Conservation (phyloP, 2,329 filamentous ascomycete species). For the Leptoxyphium fumago region DNA sequence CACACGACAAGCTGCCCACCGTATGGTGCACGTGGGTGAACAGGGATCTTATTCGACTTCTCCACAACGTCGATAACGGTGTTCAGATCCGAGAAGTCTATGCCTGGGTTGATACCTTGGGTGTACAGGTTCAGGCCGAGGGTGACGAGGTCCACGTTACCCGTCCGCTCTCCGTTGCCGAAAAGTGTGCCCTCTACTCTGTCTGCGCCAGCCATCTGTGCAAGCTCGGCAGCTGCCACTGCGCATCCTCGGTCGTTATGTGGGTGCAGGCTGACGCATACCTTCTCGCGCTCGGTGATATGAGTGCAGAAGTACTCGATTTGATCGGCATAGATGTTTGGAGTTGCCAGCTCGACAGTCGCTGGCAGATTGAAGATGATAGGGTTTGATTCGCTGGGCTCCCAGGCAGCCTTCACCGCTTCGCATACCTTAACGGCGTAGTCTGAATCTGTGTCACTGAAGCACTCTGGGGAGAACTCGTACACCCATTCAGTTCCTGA, state of each 20-base stretch:
- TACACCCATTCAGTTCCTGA: slow-evolving; percentile 56
- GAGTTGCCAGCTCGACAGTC: slow-evolving; percentile 87
- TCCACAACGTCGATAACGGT: slow-evolving; percentile 80
- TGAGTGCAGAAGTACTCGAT: slow-evolving; percentile 89
- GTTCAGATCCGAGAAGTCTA: slow-evolving; percentile 86
- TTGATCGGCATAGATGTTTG: slow-evolving; percentile 91
- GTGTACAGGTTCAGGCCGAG: slow-evolving; percentile 89
- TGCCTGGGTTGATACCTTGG: slow-evolving; percentile 67
- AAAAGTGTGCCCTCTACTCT: slow-evolving; percentile 89
- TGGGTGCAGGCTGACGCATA: slow-evolving; percentile 79
- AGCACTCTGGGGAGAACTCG: slow-evolving; percentile 75
- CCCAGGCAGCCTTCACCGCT: slow-evolving; percentile 90
- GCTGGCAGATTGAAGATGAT: slow-evolving; percentile 95
- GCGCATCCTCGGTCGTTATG: slow-evolving; percentile 92
- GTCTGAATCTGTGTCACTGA: slow-evolving; percentile 78
- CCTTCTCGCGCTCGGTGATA: slow-evolving; percentile 71
- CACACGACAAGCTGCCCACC: slow-evolving; percentile 83
- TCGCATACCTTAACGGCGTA: slow-evolving; percentile 75
- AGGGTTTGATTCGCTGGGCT: slow-evolving; percentile 57
- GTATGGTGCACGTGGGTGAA: slow-evolving; percentile 81
- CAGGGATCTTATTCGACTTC: slow-evolving; percentile 84
- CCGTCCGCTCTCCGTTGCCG: slow-evolving; percentile 88
- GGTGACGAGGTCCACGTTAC: slow-evolving; percentile 89
- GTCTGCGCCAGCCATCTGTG: slow-evolving; percentile 91
- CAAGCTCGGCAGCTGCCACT: slow-evolving; percentile 77